Percentiles rank a stretch among this genome's conserved stretches.
Conservation (phyloP, 495 filamentous ascomycete genomes). For the Penicillium herquei region DNA sequence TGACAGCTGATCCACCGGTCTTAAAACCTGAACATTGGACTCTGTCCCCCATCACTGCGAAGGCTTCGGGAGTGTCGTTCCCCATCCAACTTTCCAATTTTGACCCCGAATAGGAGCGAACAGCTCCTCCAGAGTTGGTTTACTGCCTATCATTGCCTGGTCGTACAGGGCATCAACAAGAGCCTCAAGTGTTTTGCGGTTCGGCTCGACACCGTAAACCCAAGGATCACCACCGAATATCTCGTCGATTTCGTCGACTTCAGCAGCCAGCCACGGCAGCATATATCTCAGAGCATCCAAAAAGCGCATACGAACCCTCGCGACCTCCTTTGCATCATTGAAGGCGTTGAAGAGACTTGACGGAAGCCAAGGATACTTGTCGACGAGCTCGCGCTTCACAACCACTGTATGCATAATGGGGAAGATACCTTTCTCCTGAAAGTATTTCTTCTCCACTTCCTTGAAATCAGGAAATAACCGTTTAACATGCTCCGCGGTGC, state of each 20-base stretch:
- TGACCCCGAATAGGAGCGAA: slow-evolving; percentile 15
- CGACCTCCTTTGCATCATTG: slow-evolving; percentile 32
- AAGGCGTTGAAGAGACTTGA: slow-evolving; percentile 33
- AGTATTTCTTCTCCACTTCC: slow-evolving; percentile 36
- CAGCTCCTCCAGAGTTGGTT: slow-evolving; percentile 27
- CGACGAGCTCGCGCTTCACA: slow-evolving; percentile 24
- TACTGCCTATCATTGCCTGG: slow-evolving; percentile 31
- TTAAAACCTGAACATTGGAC: too few relatives aligned
- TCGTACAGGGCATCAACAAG: slow-evolving; percentile 27
- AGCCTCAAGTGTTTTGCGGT: slow-evolving; percentile 31
- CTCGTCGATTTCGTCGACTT: slow-evolving; percentile 35
- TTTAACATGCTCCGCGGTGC: slow-evolving; percentile 26
- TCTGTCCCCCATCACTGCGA: too few relatives aligned
- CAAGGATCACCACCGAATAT: slow-evolving; percentile 33
- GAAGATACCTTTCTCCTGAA: slow-evolving; percentile 34
- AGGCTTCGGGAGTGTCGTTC: too few relatives aligned
- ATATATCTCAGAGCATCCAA: slow-evolving; percentile 30
- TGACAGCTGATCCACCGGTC: too few relatives aligned
- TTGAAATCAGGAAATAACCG: slow-evolving; percentile 40
- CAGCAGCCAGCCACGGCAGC: slow-evolving; percentile 33
- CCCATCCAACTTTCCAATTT: too few relatives aligned
- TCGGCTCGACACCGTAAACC: slow-evolving; percentile 33
- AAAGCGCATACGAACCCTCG: slow-evolving; percentile 22
- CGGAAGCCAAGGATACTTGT: slow-evolving; percentile 28
- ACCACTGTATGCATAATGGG: slow-evolving; percentile 44